Base-by-base conservation (phyloP, 2,329 filamentous ascomycete species). In the Microcyclospora tardicrescens region DNA sequence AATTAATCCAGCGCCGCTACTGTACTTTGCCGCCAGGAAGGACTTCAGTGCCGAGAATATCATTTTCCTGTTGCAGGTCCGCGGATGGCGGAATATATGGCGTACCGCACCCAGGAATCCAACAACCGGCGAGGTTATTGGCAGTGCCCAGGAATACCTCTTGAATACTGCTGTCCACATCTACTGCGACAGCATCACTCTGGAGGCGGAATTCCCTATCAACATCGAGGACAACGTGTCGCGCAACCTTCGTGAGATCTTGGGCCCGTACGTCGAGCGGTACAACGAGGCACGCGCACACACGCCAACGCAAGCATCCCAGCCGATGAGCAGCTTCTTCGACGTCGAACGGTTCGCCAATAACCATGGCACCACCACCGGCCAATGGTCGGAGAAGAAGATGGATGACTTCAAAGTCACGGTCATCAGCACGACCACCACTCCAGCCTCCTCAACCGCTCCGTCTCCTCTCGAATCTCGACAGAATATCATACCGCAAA, bases 1-100 rank as follows among this genome's bases (percentile, higher is more conserved):
- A 38, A 64, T 67, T 36, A 77, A 79, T 52, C 72, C 75, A 0
- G 62, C 67, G 4, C 72, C 73, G 0, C 65, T 83, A 0, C 73
- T 78, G 40, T 60, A 74, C 37, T 83, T 79, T 53, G 77, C 79
- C 0, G 77, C 77, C 0, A 63, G 73, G 1, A 67, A 71, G 28
- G 79, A 82, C 48, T 81, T 82, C 52, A 81, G 77, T 0, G 78
- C 77, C 11, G 79, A 83, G 55, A 83, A 83, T 52, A 77, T 82
- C 46, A 71, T 77, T 34, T 82, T 82, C 55, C 59, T 82, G 5
- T 72, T 68, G 8, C 62, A 66, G 31, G 69, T 80, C 8, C 62
- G 66, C 2, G 65, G 69, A 41, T 81, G 38, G 44, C 43, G 35
- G 33, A 39, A 46, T 43, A 41, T 45, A 10, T 42, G 41, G 45